phyloP scores from a whole-genome alignment of 768 basidiomycete species.

The Leccinum longicurvipes region DNA sequence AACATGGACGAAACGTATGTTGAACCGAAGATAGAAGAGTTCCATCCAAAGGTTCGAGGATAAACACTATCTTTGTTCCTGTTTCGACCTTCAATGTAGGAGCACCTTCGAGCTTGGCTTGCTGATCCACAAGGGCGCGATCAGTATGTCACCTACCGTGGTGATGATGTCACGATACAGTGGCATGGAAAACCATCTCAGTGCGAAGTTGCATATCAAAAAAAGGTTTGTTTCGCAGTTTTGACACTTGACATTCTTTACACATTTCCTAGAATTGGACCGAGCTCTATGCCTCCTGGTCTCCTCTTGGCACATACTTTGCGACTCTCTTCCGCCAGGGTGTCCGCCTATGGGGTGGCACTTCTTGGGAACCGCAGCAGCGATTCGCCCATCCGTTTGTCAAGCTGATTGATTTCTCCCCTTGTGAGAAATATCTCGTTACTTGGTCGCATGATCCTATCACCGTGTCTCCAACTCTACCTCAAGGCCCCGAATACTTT shows the following conservation, averaged over 20 bases:
- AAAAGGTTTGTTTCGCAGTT: slow-evolving; percentile 53
- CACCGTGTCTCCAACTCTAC: slow-evolving; percentile 73
- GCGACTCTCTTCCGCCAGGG: slow-evolving; percentile 94
- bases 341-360: slow-evolving; percentile 92
- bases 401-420: slow-evolving; percentile 95
- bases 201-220: slow-evolving; percentile 70
- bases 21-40: slow-evolving; percentile 74
- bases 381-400: slow-evolving; percentile 95
- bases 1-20: slow-evolving; percentile 73
- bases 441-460: slow-evolving; percentile 98
- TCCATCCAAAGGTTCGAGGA: slow-evolving; percentile 60
- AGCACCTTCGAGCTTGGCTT: slow-evolving; percentile 94
- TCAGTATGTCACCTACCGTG: slow-evolving; percentile 92
- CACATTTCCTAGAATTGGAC: slow-evolving; percentile 75
- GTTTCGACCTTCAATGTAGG: slow-evolving; percentile 44
- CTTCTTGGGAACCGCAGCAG: slow-evolving; percentile 83
- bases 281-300: slow-evolving; percentile 96
- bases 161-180: slow-evolving; percentile 83
- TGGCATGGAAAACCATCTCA: slow-evolving; percentile 94
- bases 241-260: slow-evolving; percentile 5
- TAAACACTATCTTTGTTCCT: background rate
- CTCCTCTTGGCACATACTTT: slow-evolving; percentile 91
- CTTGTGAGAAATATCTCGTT: slow-evolving; percentile 93
- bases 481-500: slow-evolving; percentile 82
- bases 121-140: slow-evolving; percentile 91